A percentile compares a stretch with the other conserved stretches of the same genome.
Conservation (phyloP, 495 filamentous ascomycete genomes). For the Aspergillus kassunensis region DNA sequence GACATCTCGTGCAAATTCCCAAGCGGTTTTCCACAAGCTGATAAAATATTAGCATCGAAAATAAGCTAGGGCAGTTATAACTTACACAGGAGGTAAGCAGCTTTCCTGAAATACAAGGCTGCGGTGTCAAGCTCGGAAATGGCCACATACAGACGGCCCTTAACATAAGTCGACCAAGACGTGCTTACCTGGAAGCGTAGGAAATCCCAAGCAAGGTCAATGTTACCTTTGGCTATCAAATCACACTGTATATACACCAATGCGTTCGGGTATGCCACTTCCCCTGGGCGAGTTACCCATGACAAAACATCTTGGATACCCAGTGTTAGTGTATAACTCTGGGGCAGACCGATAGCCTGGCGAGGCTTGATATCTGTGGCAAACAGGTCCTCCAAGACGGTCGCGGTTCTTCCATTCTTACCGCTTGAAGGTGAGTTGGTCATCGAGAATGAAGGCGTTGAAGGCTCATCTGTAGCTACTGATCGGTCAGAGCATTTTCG, state of each 20-base stretch:
- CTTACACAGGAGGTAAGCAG: slow-evolving; percentile 78
- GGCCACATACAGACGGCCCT: slow-evolving; percentile 73
- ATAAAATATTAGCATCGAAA: slow-evolving; percentile 3
- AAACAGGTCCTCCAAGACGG: slow-evolving; percentile 49
- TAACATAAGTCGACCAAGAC: slow-evolving; percentile 78
- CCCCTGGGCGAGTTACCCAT: slow-evolving; percentile 45
- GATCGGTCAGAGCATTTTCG: slow-evolving; percentile 29
- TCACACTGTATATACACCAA: slow-evolving; percentile 62
- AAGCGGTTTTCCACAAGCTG: slow-evolving; percentile 42
- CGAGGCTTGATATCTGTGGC: slow-evolving; percentile 45
- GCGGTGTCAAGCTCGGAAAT: slow-evolving; percentile 69
- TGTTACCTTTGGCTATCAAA: slow-evolving; percentile 62
- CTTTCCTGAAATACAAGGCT: slow-evolving; percentile 72
- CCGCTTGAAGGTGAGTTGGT: slow-evolving; percentile 25
- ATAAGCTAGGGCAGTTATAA: slow-evolving; percentile 17
- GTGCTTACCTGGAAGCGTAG: slow-evolving; percentile 60
- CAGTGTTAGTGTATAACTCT: slow-evolving; percentile 46
- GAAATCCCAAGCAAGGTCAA: slow-evolving; percentile 74
- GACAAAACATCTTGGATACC: slow-evolving; percentile 47
- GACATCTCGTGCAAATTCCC: slow-evolving; percentile 48
- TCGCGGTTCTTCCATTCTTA: slow-evolving; percentile 29
- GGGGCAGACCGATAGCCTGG: slow-evolving; percentile 34
- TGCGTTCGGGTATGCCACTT: slow-evolving; percentile 44
- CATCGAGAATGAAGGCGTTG: slow-evolving; percentile 22
- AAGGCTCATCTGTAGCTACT: slow-evolving; percentile 17